Base-by-base conservation (phyloP, 148 eudicot species). In the Rhododendron ovatum region DNA sequence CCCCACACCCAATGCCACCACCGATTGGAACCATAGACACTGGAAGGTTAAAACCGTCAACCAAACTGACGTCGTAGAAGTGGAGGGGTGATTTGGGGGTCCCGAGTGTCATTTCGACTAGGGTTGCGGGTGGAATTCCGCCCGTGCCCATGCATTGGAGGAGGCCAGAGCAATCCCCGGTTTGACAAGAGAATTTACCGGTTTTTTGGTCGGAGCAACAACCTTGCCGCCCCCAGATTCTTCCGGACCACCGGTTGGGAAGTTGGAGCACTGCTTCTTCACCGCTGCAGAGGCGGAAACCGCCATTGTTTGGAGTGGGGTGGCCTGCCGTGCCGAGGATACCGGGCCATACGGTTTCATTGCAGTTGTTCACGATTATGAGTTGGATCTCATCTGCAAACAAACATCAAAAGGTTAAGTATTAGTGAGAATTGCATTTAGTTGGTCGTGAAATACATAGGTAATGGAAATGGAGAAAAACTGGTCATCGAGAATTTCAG, bases 41-140 rank as follows among this genome's bases (percentile, higher is more conserved):
- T 0, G 95, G 95, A 35, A 94, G 86, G 85, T 95, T 95, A 80
- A 94, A 94, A 55, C 98, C 98, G 20, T 92, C 98, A n/a, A 95
- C 91, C 28, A 93, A 81, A 79, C 94, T 93, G 17, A 95, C 94
- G 37, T 93, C 95, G 20, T 94, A 95, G 88, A 89, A 94, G 79
- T 95, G 95, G 67, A 87, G 45, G 15, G 92, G 35, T 0, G 91
- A 85, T 0, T 84, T 7, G 9, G 88, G 76, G 7, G 94, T 92
- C 11, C 96, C 96, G 0, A 95, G 84, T 3, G 96, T 93, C 94
- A 95, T 92, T 87, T 94, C 94, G 17, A 91, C 92, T 5, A 95
- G 28, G 0, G 96, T 95, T 0, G 92, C 93, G 0, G 98, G 98
- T 1, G 98, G 95, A 13, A 12, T 41, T 4, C 94, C 98, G 0